These are phyloP conservation scores for Agaricus subrufescens DNA, from an alignment of 768 basidiomycete species.

Conservation along the genomic window DNA sequence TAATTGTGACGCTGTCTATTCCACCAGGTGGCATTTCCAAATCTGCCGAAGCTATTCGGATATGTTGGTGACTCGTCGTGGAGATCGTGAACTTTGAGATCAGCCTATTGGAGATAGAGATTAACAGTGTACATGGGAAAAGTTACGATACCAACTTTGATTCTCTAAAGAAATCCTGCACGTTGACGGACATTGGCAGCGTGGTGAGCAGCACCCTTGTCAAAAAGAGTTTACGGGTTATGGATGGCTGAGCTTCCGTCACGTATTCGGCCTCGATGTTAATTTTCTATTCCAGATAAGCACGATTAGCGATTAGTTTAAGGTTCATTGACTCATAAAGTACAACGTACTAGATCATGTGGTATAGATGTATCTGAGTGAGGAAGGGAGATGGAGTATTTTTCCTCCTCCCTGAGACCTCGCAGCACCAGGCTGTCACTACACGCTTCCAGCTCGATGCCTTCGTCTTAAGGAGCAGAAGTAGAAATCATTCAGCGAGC, in stretches of 20 bases:
- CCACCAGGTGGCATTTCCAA: constrained; percentile 42
- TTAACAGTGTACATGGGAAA: neutral
- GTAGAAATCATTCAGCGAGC: neutral
- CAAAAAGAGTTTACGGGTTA: constrained; percentile 50
- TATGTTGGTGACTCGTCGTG: constrained; percentile 68
- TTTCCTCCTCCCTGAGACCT: constrained; percentile 42
- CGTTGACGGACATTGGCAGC: constrained; percentile 86
- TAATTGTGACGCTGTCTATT: constrained; percentile 47
- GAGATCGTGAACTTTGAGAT: constrained; percentile 91
- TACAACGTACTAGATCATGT: constrained; percentile 50
- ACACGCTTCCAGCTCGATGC: constrained; percentile 28
- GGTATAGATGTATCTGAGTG: constrained; percentile 63
- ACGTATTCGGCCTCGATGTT: constrained; percentile 63
- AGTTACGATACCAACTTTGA: constrained; percentile 47
- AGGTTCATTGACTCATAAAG: neutral
- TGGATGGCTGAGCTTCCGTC: constrained; percentile 46
- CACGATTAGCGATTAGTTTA: neutral
- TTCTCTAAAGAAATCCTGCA: constrained; percentile 94
- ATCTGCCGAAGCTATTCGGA: constrained; percentile 65
- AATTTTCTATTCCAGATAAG: constrained; percentile 52
- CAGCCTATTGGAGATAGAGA: constrained; percentile 42
- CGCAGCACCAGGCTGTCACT: constrained; percentile 41
- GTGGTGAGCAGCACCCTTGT: constrained; percentile 58
- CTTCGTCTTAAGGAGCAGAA: constrained; percentile 9
- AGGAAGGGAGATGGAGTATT: constrained; percentile 51